A percentile compares a stretch with the other conserved stretches of the same genome.
Conservation (phyloP, 257 asterid genomes). For the Avicennia marina region DNA sequence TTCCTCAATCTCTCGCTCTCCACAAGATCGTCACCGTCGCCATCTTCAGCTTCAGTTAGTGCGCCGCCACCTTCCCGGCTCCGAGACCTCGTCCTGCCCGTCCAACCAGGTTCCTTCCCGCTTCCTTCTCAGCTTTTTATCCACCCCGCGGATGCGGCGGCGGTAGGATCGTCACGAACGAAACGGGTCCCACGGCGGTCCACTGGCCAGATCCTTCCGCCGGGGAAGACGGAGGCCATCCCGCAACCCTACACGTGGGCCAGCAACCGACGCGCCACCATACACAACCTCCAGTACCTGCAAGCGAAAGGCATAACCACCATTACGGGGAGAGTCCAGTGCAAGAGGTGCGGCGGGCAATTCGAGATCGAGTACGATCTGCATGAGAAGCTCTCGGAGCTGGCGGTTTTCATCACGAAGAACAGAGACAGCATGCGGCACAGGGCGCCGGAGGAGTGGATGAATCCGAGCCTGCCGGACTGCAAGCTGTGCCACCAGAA, state of each 20-base stretch:
- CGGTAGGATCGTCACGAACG: too few relatives aligned
- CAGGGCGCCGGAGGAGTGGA: slow-evolving; percentile 61
- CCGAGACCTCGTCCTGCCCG: too few relatives aligned
- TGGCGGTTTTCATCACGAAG: slow-evolving; percentile 20
- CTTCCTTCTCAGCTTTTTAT: too few relatives aligned
- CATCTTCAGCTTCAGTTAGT: too few relatives aligned
- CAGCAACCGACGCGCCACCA: slow-evolving; percentile 39
- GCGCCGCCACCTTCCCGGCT: too few relatives aligned
- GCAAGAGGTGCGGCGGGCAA: slow-evolving; percentile 52
- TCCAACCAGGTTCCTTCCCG: too few relatives aligned
- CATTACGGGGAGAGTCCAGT: slow-evolving; percentile 57
- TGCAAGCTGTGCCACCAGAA: slow-evolving; percentile 49
- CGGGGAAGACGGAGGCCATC: too few relatives aligned
- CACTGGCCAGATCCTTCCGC: too few relatives aligned
- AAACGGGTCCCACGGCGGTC: too few relatives aligned
- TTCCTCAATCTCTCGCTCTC: too few relatives aligned
- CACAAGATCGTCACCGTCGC: too few relatives aligned
- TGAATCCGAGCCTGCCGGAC: slow-evolving; percentile 37
- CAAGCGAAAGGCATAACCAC: slow-evolving; percentile 14
- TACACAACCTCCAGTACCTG: slow-evolving; percentile 30
- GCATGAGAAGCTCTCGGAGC: slow-evolving; percentile 23
- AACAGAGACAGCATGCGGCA: slow-evolving; percentile 38
- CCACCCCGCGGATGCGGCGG: too few relatives aligned
- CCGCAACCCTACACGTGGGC: slow-evolving; percentile 54
- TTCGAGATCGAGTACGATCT: slow-evolving; percentile 40